These are phyloP conservation scores for Seiridium unicorne DNA, from an alignment of 2,329 filamentous ascomycete genomes.

Conservation along the genomic window DNA sequence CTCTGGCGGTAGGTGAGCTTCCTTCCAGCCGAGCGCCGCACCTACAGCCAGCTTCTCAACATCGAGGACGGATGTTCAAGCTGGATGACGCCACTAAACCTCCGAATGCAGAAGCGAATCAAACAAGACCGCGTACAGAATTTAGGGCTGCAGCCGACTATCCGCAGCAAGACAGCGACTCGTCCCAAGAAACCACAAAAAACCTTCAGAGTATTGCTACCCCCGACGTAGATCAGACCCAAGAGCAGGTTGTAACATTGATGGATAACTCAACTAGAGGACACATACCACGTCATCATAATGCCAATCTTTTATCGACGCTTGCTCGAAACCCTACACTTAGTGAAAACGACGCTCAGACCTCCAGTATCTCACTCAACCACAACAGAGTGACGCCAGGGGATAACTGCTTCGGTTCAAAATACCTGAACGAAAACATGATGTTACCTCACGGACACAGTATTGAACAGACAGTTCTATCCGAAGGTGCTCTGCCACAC, in stretches of 20 bases:
- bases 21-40: neutral
- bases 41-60: no score
- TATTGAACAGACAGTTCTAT: neutral
- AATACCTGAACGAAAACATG: neutral
- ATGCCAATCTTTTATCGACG: neutral
- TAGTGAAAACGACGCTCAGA: neutral
- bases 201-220: neutral
- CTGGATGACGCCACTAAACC: no score
- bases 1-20: neutral
- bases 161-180: neutral
- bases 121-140: neutral
- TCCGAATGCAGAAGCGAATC: no score
- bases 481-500: conserved; percentile 1
- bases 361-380: neutral
- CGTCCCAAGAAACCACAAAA: neutral
- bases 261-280: neutral
- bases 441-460: neutral
- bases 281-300: neutral
- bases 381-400: neutral
- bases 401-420: no score
- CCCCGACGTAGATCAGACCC: neutral
- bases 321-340: neutral
- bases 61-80: no score
- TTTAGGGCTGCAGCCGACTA: neutral
- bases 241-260: neutral